Base-by-base conservation (phyloP, 306 rosid species). In the Quercus cerris region DNA sequence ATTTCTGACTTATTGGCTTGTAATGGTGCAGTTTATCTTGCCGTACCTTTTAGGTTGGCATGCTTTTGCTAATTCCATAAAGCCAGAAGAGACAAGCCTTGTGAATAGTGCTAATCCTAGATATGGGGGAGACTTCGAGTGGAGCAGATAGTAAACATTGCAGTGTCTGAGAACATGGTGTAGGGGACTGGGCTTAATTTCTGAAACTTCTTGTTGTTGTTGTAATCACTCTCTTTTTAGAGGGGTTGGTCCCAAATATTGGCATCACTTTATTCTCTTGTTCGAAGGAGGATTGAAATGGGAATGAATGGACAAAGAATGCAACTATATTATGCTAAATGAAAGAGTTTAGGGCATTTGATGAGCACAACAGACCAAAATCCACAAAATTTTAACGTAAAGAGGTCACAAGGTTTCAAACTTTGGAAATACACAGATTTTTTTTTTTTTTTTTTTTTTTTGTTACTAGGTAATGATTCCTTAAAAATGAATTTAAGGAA, bases 31-130 rank as follows among this genome's bases (percentile, higher is more conserved):
- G 99, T 94, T 66, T 82, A 84, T 94, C 88, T 58, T 90, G 87
- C 99, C 97, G 5, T 87, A 87, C 85, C 90, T 91, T 58, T 71
- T 93, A 20, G 97, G 99, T 73, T 94, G 99, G 99, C 95, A 93
- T 79, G 84, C 95, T 23, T 91, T 86, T 81, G 93, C 91, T 62
- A 85, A 89, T 86, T 83, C 95, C 41, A 86, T 85, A 82, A 89
- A 63, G 81, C 92, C 97, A 7, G 97, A 89, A 9, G 89, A 86
- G 58, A 62, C 79, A 5, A 81, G 51, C 62, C 87, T 85, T 68
- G 80, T 6, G 54, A 88, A 84, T 86, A 86, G 70, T 49, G 85
- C 87, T 58, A 90, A 80, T 78, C 80, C 95, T 58, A 87, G 81
- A 74, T 90, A 80, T 44, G 98, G 98, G 7, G 92, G 94, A 76